phyloP scores from a whole-genome alignment of 352 stramenopile genomes.

The Phytophthora syringae region DNA sequence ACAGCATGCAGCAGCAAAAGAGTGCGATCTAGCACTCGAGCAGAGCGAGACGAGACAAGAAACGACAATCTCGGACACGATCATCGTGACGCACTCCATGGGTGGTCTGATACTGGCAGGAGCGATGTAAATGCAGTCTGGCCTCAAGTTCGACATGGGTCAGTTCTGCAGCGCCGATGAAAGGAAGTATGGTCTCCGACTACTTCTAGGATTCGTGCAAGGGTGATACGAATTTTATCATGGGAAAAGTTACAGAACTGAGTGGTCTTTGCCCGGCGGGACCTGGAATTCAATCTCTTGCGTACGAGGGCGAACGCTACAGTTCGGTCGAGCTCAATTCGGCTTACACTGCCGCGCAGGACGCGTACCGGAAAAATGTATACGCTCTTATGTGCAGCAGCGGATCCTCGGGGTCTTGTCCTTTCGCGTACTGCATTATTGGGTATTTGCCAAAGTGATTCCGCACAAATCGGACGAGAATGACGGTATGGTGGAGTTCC shows the following conservation, averaged over 20 bases:
- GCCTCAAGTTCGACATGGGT: slow-evolving; percentile 31
- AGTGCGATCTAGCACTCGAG: slow-evolving; percentile 5
- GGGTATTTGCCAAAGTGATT: too few relatives aligned
- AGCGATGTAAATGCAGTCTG: slow-evolving; percentile 17
- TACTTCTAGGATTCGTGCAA: slow-evolving; percentile 13
- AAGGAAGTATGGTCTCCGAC: slow-evolving; percentile 20
- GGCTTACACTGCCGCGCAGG: slow-evolving; percentile 23
- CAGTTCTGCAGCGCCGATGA: slow-evolving; percentile 19
- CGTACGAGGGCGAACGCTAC: slow-evolving; percentile 24
- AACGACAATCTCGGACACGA: slow-evolving; percentile 12
- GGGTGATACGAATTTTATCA: neutral
- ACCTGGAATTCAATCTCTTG: slow-evolving; percentile 15
- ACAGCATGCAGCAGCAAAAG: slow-evolving; percentile 9
- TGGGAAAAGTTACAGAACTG: slow-evolving; percentile 4
- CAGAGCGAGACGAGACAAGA: neutral
- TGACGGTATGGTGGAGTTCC: too few relatives aligned
- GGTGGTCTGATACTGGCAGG: slow-evolving; percentile 21
- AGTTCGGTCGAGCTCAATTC: slow-evolving; percentile 5
- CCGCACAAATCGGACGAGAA: too few relatives aligned
- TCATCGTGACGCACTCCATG: slow-evolving; percentile 24
- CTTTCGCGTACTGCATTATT: too few relatives aligned
- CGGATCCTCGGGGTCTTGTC: too few relatives aligned
- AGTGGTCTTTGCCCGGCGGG: slow-evolving; percentile 7
- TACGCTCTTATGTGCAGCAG: slow-evolving; percentile 34
- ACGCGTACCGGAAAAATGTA: slow-evolving; percentile 26